These are phyloP conservation scores for Aspergillus steynii DNA, from an alignment of 495 filamentous ascomycete genomes.

Conservation along the genomic window DNA sequence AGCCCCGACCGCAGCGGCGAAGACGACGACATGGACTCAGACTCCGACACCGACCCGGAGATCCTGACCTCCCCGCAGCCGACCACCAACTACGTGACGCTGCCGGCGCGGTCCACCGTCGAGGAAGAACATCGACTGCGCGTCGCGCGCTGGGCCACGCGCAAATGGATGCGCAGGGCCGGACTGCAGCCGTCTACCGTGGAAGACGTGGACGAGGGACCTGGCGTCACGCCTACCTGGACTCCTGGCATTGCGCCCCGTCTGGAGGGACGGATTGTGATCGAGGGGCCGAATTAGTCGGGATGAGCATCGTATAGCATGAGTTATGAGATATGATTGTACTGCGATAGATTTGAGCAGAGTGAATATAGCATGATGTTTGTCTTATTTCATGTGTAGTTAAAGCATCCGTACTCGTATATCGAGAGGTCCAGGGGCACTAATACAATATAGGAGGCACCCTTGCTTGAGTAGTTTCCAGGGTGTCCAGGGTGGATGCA, in stretches of 20 bases:
- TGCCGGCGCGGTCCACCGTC: conserved; percentile 34
- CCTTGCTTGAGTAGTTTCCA: too few species aligned
- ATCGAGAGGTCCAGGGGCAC: too few species aligned
- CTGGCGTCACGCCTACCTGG: conserved; percentile 67
- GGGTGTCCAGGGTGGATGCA: too few species aligned
- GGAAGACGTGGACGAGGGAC: conserved; percentile 41
- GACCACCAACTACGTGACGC: conserved; percentile 43
- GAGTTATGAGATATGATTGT: conserved; percentile 15
- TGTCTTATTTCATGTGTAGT: too few species aligned
- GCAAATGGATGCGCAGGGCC: conserved; percentile 74
- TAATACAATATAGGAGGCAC: too few species aligned
- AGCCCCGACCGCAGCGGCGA: conserved; percentile 23
- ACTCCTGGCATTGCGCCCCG: conserved; percentile 74
- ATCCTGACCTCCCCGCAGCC: conserved; percentile 37
- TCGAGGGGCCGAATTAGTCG: conserved; percentile 21
- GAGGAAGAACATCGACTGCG: conserved; percentile 43
- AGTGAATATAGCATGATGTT: background rate
- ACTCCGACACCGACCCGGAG: conserved; percentile 47
- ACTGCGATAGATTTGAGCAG: background rate
- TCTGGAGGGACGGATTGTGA: conserved; percentile 72
- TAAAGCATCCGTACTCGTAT: too few species aligned
- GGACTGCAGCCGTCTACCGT: conserved; percentile 49
- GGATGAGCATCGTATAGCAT: conserved; percentile 5
- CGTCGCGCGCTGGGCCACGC: conserved; percentile 60
- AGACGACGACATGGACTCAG: conserved; percentile 44